phyloP scores from a whole-genome alignment of 192 early-diverging fungal genomes.

The Funneliformis mosseae region DNA sequence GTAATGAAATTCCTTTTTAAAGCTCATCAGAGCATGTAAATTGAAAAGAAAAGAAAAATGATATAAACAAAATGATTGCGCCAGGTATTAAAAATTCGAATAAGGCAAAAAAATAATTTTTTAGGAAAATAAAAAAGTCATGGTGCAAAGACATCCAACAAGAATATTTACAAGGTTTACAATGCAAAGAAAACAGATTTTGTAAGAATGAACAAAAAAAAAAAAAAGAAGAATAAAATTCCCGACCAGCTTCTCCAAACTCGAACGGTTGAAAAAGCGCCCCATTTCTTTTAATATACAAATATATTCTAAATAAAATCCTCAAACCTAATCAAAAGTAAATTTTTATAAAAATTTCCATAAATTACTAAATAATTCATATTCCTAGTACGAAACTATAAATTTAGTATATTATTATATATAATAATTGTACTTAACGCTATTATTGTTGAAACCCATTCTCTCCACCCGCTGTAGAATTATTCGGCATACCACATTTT shows the following conservation, averaged over 20 bases:
- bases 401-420: not conserved
- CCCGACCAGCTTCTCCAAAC: not conserved
- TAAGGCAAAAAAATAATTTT: not conserved
- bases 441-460: conserved; percentile 20
- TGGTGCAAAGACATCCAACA: not conserved
- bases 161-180: not conserved
- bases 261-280: not conserved
- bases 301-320: not conserved
- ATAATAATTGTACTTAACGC: not conserved
- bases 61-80: not conserved
- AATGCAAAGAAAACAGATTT: not conserved
- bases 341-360: not conserved
- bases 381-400: not conserved
- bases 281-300: not conserved
- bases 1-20: not conserved
- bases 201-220: not conserved
- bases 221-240: not conserved
- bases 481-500: conserved; percentile 41
- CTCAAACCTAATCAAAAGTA: not conserved
- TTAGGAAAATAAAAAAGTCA: not conserved
- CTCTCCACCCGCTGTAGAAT: conserved; percentile 18
- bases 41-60: not conserved
- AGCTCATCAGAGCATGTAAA: not conserved
- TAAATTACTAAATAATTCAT: not conserved
- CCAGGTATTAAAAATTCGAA: not conserved